Base-by-base conservation (phyloP, 768 basidiomycete species). In the Boletus edulis region DNA sequence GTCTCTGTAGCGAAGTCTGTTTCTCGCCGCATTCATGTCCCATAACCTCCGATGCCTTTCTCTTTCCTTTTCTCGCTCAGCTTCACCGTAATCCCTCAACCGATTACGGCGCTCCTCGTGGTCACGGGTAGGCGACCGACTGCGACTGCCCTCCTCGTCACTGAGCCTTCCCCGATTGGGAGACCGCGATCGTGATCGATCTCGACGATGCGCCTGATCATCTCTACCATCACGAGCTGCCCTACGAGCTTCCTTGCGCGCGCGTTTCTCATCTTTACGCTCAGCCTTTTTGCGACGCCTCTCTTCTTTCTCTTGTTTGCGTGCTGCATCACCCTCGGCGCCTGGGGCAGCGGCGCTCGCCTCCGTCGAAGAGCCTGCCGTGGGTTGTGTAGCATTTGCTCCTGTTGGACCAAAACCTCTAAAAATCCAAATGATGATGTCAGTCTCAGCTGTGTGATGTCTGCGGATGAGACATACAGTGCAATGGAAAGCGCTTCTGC, bases 401-500 rank as follows among this genome's bases (percentile, higher is more conserved):
- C 78, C 69, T 1, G 81, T 72, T 10, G 85, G 82, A 41, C 82
- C 86, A 68, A 89, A 92, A 5, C 91, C 91, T 51, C 90, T 92
- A 64, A 12, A 54, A n/a, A 59, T n/a, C 56, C 56, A 54, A 46
- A 40, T 35, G 20, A 40, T 35, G 20, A 49, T 37, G 51, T 68
- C 22, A 55, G 54, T 24, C 29, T 24, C 11, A 11, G 49, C 39
- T 31, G 13, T 11, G 39, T 6, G 41, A 52, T 15, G 45, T 31
- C 20, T 9, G n/a, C 0, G 10, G 22, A 37, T 12, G 31, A 34
- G n/a, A 77, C 85, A 44, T 59, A 88, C 87, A 98, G 73, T 41
- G 91, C 93, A 27, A 85, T 81, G 15, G 89, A 76, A 48, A 98
- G 73, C 0, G 94, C 94, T 54, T 97, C 93, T 22, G 89, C 91